A percentile compares a stretch with the other conserved stretches of the same genome.
These are phyloP conservation scores for Xylaria castorea DNA, from an alignment of 495 filamentous ascomycete species.

Conservation along the genomic window DNA sequence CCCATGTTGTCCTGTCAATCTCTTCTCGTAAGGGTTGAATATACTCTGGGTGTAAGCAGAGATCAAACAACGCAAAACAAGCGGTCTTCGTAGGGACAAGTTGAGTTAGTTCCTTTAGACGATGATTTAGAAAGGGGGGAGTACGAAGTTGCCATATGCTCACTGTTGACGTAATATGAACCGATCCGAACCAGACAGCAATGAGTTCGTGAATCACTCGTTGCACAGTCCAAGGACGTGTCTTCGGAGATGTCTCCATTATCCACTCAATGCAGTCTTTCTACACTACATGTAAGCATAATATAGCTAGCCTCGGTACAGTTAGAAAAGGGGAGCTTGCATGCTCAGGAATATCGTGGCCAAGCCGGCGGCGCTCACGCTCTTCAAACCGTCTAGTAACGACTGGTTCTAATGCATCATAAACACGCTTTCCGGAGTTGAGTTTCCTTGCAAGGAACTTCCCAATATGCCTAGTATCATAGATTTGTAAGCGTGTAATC, in stretches of 20 bases:
- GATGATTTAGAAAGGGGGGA: too few relatives aligned
- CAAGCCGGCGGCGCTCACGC: not conserved
- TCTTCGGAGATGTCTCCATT: conserved; percentile 25
- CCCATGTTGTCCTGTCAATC: not conserved
- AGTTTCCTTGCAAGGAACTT: not conserved
- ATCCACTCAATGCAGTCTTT: conserved; percentile 47
- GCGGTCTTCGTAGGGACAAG: too few relatives aligned
- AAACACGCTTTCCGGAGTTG: conserved; percentile 1
- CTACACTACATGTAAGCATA: too few relatives aligned
- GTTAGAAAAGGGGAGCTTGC: too few relatives aligned
- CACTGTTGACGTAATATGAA: conserved; percentile 8
- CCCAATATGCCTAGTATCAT: not conserved
- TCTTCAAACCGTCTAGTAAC: conserved; percentile 3
- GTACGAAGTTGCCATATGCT: too few relatives aligned
- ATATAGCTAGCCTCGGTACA: too few relatives aligned
- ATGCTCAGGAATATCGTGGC: not conserved
- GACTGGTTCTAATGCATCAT: not conserved
- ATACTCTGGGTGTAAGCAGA: conserved; percentile 43
- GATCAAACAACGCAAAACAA: conserved; percentile 40
- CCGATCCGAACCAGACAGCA: conserved; percentile 18
- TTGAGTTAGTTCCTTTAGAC: too few relatives aligned
- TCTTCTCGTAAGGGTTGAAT: conserved; percentile 30
- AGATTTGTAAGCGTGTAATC: not conserved
- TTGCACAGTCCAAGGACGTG: not conserved
- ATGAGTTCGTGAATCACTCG: conserved; percentile 14